phyloP scores from a whole-genome alignment of 352 stramenopile genomes.

The Phytophthora hybrid region DNA sequence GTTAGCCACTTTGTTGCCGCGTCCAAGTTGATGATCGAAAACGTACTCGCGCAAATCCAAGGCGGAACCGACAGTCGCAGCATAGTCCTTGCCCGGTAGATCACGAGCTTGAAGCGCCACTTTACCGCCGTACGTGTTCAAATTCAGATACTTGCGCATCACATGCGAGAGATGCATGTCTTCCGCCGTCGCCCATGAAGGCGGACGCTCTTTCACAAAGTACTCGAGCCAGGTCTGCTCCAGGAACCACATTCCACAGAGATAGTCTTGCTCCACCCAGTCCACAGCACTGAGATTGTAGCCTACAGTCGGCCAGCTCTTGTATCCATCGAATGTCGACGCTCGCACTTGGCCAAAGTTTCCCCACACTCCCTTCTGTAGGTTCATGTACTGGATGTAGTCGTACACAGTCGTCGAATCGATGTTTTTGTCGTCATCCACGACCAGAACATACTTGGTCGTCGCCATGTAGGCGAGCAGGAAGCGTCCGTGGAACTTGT shows the following conservation, averaged over 20 bases:
- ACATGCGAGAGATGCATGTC: neutral
- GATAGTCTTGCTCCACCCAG: neutral
- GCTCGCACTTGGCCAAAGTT: neutral
- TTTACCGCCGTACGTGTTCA: neutral
- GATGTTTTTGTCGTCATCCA: neutral
- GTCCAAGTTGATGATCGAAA: neutral
- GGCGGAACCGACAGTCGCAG: neutral
- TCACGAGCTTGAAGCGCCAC: neutral
- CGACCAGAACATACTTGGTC: neutral
- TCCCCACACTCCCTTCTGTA: neutral
- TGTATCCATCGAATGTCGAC: neutral
- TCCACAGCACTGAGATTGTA: neutral
- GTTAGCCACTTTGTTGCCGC: neutral
- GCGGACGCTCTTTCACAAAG: neutral
- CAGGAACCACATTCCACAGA: neutral
- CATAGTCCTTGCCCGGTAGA: neutral
- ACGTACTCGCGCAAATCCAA: neutral
- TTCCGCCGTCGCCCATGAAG: neutral
- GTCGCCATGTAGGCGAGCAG: neutral
- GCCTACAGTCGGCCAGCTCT: neutral
- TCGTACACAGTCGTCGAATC: neutral
- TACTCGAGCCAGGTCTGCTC: neutral
- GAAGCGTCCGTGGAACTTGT: conserved; percentile 2
- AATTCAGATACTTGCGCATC: neutral
- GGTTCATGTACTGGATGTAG: neutral